Evolutionary conservation across 768 basidiomycete species (phyloP).

Genomic region (Antrodiella citrinella): DNA sequence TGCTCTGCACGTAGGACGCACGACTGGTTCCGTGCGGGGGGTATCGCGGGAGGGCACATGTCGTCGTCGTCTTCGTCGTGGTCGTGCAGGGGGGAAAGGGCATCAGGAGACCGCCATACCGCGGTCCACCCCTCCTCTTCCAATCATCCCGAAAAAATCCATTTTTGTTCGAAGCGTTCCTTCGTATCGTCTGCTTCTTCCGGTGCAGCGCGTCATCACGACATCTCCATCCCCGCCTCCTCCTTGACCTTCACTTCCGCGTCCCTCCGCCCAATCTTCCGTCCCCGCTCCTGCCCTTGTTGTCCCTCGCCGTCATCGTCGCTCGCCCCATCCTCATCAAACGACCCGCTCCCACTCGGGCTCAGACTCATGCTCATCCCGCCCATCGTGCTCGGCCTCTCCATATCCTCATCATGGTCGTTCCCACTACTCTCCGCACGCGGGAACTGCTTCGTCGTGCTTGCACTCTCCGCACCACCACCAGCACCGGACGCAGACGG

Average conservation of each 20-base stretch:
- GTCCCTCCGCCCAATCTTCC: conserved; percentile 14
- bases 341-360: conserved; percentile 14
- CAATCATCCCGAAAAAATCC: no score
- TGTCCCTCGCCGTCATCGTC: conserved; percentile 2
- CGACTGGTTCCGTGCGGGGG: background rate
- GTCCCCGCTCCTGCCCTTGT: conserved; percentile 17
- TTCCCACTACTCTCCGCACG: conserved; percentile 1
- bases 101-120: no score
- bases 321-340: conserved; percentile 5
- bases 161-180: background rate
- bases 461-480: no score
- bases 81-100: no score
- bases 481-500: background rate
- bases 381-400: conserved; percentile 11
- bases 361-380: conserved; percentile 8
- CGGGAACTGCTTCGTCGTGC: background rate
- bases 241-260: conserved; percentile 22
- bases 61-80: background rate
- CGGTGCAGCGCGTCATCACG: conserved; percentile 4
- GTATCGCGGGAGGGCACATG: background rate
- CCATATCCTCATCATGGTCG: conserved; percentile 13
- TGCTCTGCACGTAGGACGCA: background rate
- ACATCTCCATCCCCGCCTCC: conserved; percentile 21
- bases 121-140: no score
- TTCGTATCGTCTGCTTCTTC: background rate